Evolutionary conservation across 73 alveolate genomes (phyloP).

Genomic region (Tetrahymena malaccensis): DNA sequence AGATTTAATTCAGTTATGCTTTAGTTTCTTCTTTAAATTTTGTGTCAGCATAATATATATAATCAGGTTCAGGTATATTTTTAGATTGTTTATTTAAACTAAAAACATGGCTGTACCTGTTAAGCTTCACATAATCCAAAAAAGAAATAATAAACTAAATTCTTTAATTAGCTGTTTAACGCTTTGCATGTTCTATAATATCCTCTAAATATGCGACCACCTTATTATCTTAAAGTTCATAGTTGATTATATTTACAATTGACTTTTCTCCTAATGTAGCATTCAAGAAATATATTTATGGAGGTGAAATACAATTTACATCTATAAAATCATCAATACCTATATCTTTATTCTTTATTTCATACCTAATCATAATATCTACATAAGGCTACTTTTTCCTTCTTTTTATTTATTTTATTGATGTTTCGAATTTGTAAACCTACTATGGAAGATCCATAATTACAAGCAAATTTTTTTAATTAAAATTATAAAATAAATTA

Average conservation of each 20-base stretch:
- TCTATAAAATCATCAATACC: not conserved
- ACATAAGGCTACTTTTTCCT: not conserved
- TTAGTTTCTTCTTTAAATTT: not conserved
- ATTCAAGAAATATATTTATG: not conserved
- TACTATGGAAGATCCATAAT: no score
- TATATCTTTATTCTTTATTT: not conserved
- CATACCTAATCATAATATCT: not conserved
- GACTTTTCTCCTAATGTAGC: not conserved
- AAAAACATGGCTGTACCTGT: not conserved
- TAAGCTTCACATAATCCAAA: not conserved
- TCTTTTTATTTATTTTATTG: not conserved
- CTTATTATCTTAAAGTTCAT: not conserved
- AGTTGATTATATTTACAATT: not conserved
- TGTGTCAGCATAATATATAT: not conserved
- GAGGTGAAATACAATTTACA: not conserved
- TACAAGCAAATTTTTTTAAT: no score
- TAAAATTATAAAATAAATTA: no score
- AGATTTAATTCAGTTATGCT: not conserved
- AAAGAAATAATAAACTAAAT: not conserved
- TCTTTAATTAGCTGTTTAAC: not conserved
- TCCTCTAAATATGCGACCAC: not conserved
- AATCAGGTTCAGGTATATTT: not conserved
- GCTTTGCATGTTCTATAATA: not conserved
- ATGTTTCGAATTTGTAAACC: not conserved
- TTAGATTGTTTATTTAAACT: not conserved